Evolutionary conservation across 2,329 filamentous ascomycete species (phyloP), one percentile per base, ranked within the genome.

Genomic region (Pseudohalonectria lignicola): DNA sequence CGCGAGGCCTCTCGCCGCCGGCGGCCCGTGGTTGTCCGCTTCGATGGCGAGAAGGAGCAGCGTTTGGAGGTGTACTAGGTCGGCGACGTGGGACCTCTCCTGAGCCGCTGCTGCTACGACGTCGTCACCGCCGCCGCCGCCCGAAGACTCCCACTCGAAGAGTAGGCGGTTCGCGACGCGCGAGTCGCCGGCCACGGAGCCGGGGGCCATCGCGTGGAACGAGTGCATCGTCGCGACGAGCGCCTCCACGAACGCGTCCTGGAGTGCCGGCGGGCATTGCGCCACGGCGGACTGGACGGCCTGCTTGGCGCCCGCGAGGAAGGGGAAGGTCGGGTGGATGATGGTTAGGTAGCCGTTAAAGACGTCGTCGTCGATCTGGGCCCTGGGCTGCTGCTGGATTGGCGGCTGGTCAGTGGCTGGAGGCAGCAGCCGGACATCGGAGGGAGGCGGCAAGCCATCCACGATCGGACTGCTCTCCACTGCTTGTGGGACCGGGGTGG

Each of bases 251-350:
- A 86, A 84, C 1, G 79, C 80, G 40, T 75, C 71, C 43, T 76
- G 69, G 11, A 85, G 62, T 4, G 64, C 54, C 2, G 62, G 49
- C 1, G 76, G 71, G 45, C 75, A 78, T 33, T 70, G 67, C 3
- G 62, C 61, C 16, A 86, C 55, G 16, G 76, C 63, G 8, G 64
- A 63, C 40, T 74, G 69, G 9, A 82, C 55, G n/a, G 66, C 65
- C 12, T 60, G 56, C 48, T 72, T 77, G 39, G 60, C 74, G 37
- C 65, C 64, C 2, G 79, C 71, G 11, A 86, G 62, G 32, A 86
- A 63, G 0, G 81, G 81, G 41, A 83, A 78, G 4, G 73, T 72
- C 12, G 76, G 74, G 47, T 86, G 80, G 16, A 86, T 72, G 12
- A 71, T 61, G 4, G 65, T 64, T 38, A 82, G 69, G 47, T 85